phyloP scores from a whole-genome alignment of 1,284 basidiomycete species.

The Polyporus tsugae region DNA sequence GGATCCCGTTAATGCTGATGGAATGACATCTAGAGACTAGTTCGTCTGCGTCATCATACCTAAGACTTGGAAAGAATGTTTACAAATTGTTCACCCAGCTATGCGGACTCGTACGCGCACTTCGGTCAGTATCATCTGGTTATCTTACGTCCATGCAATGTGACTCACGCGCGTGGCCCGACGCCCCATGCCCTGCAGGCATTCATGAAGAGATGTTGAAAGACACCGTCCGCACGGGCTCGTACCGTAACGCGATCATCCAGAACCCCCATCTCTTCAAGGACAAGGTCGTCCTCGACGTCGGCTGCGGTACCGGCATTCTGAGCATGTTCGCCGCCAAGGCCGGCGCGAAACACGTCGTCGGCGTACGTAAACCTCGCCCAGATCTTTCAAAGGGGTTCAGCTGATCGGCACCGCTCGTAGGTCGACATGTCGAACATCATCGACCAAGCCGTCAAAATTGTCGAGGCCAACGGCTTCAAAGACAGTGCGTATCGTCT shows the following conservation, averaged over 20 bases:
- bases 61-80: constrained; percentile 38
- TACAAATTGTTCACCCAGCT: constrained; percentile 56
- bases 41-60: constrained; percentile 53
- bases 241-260: constrained; percentile 95
- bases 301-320: constrained; percentile 99
- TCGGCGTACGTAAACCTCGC: constrained; percentile 66
- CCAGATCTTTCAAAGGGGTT: neutral
- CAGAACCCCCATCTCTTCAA: constrained; percentile 97
- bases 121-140: constrained; percentile 69
- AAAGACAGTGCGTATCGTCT: constrained; percentile 77
- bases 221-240: constrained; percentile 94
- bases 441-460: constrained; percentile 98
- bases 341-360: constrained; percentile 96
- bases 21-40: constrained; percentile 86
- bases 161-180: constrained; percentile 9
- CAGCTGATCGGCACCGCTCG: neutral
- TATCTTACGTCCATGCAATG: neutral
- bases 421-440: constrained; percentile 99
- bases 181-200: constrained; percentile 48
- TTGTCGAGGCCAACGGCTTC: constrained; percentile 96
- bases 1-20: constrained; percentile 37
- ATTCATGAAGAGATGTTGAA: constrained; percentile 99
- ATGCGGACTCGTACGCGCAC: constrained; percentile 94
- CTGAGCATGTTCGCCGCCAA: constrained; percentile 99
- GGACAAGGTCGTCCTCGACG: constrained; percentile 96